These are phyloP conservation scores for Jamesozyma lodderae DNA, from an alignment of 805 yeast species.

Conservation along the genomic window DNA sequence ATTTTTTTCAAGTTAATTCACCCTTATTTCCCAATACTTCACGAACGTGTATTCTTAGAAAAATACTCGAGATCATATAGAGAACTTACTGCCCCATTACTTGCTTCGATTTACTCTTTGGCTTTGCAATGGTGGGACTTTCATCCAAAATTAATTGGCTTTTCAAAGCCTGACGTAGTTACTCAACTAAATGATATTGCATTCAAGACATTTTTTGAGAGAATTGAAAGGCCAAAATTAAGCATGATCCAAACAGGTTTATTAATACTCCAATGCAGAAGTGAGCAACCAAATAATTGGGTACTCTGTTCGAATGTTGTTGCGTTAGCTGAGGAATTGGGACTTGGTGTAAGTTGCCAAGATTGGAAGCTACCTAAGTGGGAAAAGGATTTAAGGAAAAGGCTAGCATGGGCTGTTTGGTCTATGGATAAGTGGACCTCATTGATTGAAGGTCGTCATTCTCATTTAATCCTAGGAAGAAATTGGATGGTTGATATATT, in stretches of 20 bases:
- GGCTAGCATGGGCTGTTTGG: slow-evolving; percentile 94
- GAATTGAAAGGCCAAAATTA: slow-evolving; percentile 76
- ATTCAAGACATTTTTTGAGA: slow-evolving; percentile 53
- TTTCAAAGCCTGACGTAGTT: slow-evolving; percentile 66
- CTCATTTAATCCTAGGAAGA: slow-evolving; percentile 59
- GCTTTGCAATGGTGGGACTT: slow-evolving; percentile 92
- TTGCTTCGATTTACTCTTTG: slow-evolving; percentile 82
- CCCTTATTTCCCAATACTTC: slow-evolving; percentile 85
- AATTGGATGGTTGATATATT: slow-evolving; percentile 76
- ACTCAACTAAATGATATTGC: slow-evolving; percentile 63
- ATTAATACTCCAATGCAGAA: slow-evolving; percentile 52
- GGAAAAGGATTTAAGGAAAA: slow-evolving; percentile 82
- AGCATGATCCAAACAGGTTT: slow-evolving; percentile 90
- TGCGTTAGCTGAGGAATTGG: slow-evolving; percentile 81
- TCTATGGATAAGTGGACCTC: slow-evolving; percentile 89
- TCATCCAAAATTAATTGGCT: slow-evolving; percentile 58
- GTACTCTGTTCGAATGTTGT: slow-evolving; percentile 78
- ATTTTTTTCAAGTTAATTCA: slow-evolving; percentile 79
- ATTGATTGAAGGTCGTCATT: slow-evolving; percentile 72
- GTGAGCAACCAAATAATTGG: slow-evolving; percentile 68
- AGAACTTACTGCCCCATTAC: slow-evolving; percentile 81
- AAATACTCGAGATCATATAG: slow-evolving; percentile 85
- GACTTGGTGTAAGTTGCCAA: slow-evolving; percentile 83
- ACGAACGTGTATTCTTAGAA: slow-evolving; percentile 83
- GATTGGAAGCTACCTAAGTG: slow-evolving; percentile 90